Evolutionary conservation across 1,139 yeast genomes (phyloP).

Genomic region (Candida sp.): DNA sequence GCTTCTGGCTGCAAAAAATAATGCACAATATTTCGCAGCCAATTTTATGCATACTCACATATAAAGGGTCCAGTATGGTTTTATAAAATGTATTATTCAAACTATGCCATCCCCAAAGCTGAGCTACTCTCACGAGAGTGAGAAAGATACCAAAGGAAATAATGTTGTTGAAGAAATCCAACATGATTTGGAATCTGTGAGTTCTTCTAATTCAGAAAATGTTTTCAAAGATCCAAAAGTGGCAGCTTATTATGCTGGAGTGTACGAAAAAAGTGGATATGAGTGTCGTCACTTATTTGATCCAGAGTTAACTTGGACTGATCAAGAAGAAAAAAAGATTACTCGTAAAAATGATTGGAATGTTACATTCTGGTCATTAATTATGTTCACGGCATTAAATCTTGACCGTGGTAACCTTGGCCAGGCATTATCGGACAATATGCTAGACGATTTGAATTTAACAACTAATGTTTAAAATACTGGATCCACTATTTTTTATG

Average conservation of each 20-base stretch:
- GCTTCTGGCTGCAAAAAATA: conserved; percentile 2
- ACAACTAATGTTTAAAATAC: conserved; percentile 28
- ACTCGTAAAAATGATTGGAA: conserved; percentile 20
- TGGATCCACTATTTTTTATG: conserved; percentile 26
- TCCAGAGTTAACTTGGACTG: conserved; percentile 33
- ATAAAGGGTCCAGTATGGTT: neutral
- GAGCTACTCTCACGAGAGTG: neutral
- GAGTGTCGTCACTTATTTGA: conserved; percentile 32
- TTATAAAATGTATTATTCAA: too few relatives aligned
- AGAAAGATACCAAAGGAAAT: neutral
- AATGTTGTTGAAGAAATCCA: neutral
- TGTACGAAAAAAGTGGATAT: conserved; percentile 27
- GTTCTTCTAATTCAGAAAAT: neutral
- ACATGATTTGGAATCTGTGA: neutral
- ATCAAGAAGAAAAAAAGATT: conserved; percentile 27
- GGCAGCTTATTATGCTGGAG: conserved; percentile 22
- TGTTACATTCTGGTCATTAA: conserved; percentile 25
- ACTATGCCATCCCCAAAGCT: neutral
- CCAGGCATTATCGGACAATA: conserved; percentile 30
- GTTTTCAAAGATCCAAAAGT: conserved; percentile 19
- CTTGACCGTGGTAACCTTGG: conserved; percentile 28
- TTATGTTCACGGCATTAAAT: conserved; percentile 30
- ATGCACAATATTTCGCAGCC: neutral
- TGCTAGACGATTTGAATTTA: conserved; percentile 23
- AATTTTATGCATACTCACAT: neutral